These are phyloP conservation scores for Nemania diffusa DNA, from an alignment of 2,329 filamentous ascomycete genomes.

Conservation along the genomic window DNA sequence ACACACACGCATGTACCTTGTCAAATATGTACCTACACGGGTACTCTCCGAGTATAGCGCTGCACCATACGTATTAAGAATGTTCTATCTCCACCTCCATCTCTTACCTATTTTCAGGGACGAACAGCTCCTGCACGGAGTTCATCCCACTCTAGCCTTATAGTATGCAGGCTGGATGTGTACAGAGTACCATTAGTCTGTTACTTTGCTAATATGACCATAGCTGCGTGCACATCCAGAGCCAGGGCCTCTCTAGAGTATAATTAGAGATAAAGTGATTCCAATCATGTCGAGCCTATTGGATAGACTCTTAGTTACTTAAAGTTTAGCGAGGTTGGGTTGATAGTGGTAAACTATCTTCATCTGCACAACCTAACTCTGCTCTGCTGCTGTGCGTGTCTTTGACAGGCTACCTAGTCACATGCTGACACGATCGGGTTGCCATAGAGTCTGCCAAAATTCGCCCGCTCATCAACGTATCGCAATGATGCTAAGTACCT, in stretches of 20 bases:
- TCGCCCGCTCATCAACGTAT: background rate
- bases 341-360: background rate
- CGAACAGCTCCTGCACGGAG: background rate
- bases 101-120: slow-evolving; percentile 7
- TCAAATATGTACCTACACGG: background rate
- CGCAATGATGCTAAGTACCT: slow-evolving; percentile 2
- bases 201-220: background rate
- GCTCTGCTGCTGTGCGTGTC: background rate
- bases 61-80: background rate
- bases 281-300: no score
- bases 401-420: background rate
- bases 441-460: background rate
- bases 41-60: slow-evolving; percentile 4
- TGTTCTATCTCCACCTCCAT: background rate
- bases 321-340: background rate
- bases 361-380: slow-evolving; percentile 13
- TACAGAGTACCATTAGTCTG: background rate
- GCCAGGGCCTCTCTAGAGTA: no score
- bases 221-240: no score
- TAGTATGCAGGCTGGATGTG: background rate
- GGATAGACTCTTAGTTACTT: no score
- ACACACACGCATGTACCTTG: background rate
- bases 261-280: no score
- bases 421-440: slow-evolving; percentile 13
- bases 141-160: background rate